Base-by-base conservation (phyloP, 768 basidiomycete genomes). In the Lactarius evosmus region DNA sequence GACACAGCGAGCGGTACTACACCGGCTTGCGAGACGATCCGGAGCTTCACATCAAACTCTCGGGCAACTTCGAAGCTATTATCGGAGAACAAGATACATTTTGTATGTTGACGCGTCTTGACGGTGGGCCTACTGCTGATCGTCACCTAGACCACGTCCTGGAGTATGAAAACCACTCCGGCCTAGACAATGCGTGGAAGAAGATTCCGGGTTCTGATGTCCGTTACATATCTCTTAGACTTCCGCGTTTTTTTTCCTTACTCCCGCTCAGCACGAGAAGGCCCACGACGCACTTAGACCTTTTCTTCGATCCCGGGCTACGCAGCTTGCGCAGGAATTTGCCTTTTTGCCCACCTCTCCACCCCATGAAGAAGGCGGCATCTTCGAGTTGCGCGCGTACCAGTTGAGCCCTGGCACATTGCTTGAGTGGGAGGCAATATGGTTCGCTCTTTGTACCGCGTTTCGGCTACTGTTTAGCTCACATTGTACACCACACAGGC, bases 311-410 rank as follows among this genome's bases (percentile, higher is more conserved):
- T 86, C 85, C 17, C 85, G 95, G 46, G 81, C 86, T 33, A 82
- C 82, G 17, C 93, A 96, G 69, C 82, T 96, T 54, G 86, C 84
- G 69, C 93, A 94, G 73, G 96, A 99, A 74, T 99, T 99, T 76
- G 93, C 92, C 1, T 96, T 98, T 78, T 86, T 95, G 72, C 93
- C 95, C 7, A 92, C 94, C 1, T 83, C 91, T 22, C 93, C 95
- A 36, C 95, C 95, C 6, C 88, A 83, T 68, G 81, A 85, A 5
- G 83, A 89, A 69, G 96, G 95, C 7, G 96, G 97, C 6, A 80
- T 99, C 52, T 99, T 97, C 72, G 97, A 99, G 76, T 79, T 98
- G 70, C 83, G 97, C 70, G 86, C 83, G 40, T 99, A 99, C 76
- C 86, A 86, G 72, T 76, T 97, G 62, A 86, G 88, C 70, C 92